Conservation (phyloP, 805 yeast genomes). For the Yamadazyma paraphyllophila region DNA sequence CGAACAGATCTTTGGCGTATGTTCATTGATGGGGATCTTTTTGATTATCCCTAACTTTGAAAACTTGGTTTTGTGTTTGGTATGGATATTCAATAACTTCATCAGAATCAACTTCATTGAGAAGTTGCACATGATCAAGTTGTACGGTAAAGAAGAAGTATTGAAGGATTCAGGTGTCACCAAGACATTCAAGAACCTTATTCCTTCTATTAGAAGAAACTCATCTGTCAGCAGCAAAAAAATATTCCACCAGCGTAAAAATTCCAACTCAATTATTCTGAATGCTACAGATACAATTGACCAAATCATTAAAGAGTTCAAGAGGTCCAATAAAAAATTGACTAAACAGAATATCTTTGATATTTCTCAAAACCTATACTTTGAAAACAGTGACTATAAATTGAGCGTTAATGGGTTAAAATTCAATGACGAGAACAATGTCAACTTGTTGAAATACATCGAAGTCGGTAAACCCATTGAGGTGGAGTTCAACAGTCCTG, state of each 20-base stretch:
- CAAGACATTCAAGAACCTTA: constrained; percentile 41
- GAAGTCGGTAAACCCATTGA: constrained; percentile 52
- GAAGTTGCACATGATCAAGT: constrained; percentile 70
- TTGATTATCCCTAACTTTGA: constrained; percentile 55
- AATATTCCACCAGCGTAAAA: constrained; percentile 5
- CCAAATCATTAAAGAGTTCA: constrained; percentile 41
- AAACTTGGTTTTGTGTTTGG: constrained; percentile 47
- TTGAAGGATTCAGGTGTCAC: constrained; percentile 52
- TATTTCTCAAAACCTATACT: constrained; percentile 38
- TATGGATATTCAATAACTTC: constrained; percentile 66
- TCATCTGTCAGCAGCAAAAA: constrained; percentile 3
- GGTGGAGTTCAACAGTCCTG: constrained; percentile 56
- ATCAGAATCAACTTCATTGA: constrained; percentile 72
- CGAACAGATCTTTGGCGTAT: constrained; percentile 72
- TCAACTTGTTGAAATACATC: constrained; percentile 16
- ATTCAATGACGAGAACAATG: constrained; percentile 11
- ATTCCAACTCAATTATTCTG: constrained; percentile 28
- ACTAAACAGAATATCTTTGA: constrained; percentile 37
- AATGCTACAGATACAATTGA: constrained; percentile 46
- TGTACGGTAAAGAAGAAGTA: constrained; percentile 66
- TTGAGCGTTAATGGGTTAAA: constrained; percentile 24
- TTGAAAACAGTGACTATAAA: constrained; percentile 35
- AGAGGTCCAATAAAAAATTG: constrained; percentile 30
- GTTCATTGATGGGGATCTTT: constrained; percentile 77
- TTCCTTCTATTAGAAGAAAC: constrained; percentile 31